Base-by-base conservation (phyloP, 2,329 filamentous ascomycete species). In the Sclerotinia minor region DNA sequence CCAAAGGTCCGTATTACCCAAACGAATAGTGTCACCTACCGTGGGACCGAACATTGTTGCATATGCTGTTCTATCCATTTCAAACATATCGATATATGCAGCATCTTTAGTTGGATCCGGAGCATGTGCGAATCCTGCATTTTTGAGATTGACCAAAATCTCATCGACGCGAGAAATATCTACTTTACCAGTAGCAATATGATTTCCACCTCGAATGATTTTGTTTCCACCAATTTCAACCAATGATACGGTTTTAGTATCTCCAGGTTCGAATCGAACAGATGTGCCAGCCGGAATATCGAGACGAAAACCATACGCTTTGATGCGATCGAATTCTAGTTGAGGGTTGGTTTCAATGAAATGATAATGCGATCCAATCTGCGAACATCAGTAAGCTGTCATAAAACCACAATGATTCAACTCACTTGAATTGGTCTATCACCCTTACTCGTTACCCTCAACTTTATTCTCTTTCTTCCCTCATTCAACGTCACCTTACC, bases 321-420 rank as follows among this genome's bases (percentile, higher is more conserved):
- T 87, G 61, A 87, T 81, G 35, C 94, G 91, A 79, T 98, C 94
- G 78, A 98, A 98, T 70, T 91, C 87, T 63, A 98, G 84, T 78
- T 92, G 87, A 0, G 93, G 92, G 79, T 98, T 98, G n/a, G 89
- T 90, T 81, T 98, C 94, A 76, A 96, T 87, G 78, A 98, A 96
- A 80, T 97, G 94, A 78, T 97, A 98, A 80, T 98, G 94, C 44
- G 92, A 96, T 44, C 94, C 94, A 69, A 92, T 84, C 85, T 88
- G 73, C 35, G 19, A 45, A 17, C 9, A 65, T 73, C 45, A 73
- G 68, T 53, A 53, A 29, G 41, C 29, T 11, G 32, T 53, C 15
- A 26, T 38, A 26, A 26, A n/a, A 52, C 11, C 24, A 9, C 13
- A 21, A 24, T 17, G 3, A 7, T 59, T 52, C 8, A 67, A 73